Evolutionary conservation across 352 stramenopile species (phyloP).

Genomic region (Phytophthora quininea): DNA sequence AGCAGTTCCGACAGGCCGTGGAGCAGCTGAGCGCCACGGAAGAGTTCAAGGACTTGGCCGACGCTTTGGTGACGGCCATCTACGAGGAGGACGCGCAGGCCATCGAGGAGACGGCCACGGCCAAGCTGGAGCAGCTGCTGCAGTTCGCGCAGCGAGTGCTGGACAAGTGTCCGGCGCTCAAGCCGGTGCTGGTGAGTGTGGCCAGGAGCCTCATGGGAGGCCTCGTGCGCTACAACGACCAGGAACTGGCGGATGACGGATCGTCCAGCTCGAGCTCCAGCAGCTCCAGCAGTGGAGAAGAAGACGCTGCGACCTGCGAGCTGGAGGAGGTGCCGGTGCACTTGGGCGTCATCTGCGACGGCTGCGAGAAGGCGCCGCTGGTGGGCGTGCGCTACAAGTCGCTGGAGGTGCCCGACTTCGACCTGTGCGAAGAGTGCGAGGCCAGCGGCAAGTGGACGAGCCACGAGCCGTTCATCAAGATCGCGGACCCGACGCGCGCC

Average conservation of each 20-base stretch:
- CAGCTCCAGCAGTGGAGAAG: slow-evolving; percentile 16
- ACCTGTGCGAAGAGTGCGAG: slow-evolving; percentile 80
- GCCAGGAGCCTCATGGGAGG: slow-evolving; percentile 46
- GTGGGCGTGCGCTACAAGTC: slow-evolving; percentile 84
- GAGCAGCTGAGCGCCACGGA: slow-evolving; percentile 40
- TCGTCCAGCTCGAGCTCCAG: slow-evolving; percentile 36
- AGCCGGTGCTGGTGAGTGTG: slow-evolving; percentile 46
- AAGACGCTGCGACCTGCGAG: slow-evolving; percentile 11
- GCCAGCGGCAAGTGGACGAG: slow-evolving; percentile 49
- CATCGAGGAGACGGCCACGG: slow-evolving; percentile 41
- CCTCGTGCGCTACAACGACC: slow-evolving; percentile 43
- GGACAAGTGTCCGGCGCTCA: slow-evolving; percentile 46
- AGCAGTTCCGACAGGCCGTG: slow-evolving; percentile 36
- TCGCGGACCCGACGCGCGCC: slow-evolving; percentile 63
- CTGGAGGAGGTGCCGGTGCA: slow-evolving; percentile 39
- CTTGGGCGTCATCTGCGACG: slow-evolving; percentile 51
- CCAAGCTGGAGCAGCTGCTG: slow-evolving; percentile 43
- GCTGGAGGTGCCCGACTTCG: slow-evolving; percentile 70
- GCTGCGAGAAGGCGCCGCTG: slow-evolving; percentile 61
- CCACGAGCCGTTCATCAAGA: slow-evolving; percentile 82
- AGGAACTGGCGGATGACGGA: slow-evolving; percentile 28
- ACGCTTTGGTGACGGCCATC: slow-evolving; percentile 36
- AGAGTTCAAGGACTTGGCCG: slow-evolving; percentile 45
- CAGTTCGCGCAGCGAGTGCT: slow-evolving; percentile 50
- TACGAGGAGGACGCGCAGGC: slow-evolving; percentile 36